Percentiles rank a stretch among this genome's conserved stretches.
phyloP scores from a whole-genome alignment of 192 early-diverging fungal species.

The Coemansia reversa region DNA sequence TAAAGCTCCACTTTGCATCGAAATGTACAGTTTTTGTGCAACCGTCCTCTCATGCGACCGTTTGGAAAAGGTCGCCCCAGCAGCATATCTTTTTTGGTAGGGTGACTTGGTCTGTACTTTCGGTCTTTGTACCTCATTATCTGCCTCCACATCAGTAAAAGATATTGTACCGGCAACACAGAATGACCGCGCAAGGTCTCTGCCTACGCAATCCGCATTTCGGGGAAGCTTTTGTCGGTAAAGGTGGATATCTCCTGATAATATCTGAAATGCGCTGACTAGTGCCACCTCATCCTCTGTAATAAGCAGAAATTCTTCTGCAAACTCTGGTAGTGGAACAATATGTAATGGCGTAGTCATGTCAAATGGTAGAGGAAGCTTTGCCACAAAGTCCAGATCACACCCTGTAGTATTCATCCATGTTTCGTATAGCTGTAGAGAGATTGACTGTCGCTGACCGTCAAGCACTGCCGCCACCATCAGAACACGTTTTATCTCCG shows the following conservation, averaged over 20 bases:
- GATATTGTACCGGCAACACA: slow-evolving; percentile 23
- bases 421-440: slow-evolving; percentile 36
- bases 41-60: background rate
- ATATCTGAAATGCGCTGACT: slow-evolving; percentile 35
- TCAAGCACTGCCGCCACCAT: slow-evolving; percentile 36
- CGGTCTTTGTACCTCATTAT: background rate
- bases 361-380: slow-evolving; percentile 34
- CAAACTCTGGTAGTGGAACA: slow-evolving; percentile 26
- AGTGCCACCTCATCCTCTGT: slow-evolving; percentile 21
- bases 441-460: slow-evolving; percentile 8
- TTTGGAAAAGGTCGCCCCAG: slow-evolving; percentile 4
- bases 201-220: background rate
- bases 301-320: slow-evolving; percentile 38
- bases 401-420: slow-evolving; percentile 8
- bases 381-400: slow-evolving; percentile 17
- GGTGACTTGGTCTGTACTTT: slow-evolving; percentile 4
- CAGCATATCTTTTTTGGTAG: background rate
- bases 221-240: slow-evolving; percentile 20
- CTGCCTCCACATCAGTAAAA: background rate
- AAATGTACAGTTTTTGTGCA: slow-evolving; percentile 30
- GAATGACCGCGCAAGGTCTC: slow-evolving; percentile 15
- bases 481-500: slow-evolving; percentile 28
- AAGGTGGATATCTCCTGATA: slow-evolving; percentile 45
- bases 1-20: slow-evolving; percentile 29
- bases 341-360: slow-evolving; percentile 29